phyloP scores from a whole-genome alignment of 2,329 filamentous ascomycete genomes.

The Aspergillus luchuensis region DNA sequence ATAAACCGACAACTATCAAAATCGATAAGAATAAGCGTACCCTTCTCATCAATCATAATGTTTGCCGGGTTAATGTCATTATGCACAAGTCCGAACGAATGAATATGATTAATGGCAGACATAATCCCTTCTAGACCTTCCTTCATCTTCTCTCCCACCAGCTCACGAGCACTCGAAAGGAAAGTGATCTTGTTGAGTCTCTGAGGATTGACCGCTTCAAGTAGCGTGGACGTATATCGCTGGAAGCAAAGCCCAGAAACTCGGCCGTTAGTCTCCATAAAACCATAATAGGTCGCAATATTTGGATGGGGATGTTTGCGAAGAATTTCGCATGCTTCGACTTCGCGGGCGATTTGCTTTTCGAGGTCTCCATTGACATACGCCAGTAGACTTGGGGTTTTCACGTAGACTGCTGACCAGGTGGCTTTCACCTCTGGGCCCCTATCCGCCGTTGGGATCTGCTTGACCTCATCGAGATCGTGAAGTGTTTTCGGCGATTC shows the following conservation, averaged over 20 bases:
- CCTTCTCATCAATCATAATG: conserved; percentile 32
- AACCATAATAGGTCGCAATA: conserved; percentile 29
- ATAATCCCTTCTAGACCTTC: conserved; percentile 23
- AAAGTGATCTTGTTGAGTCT: conserved; percentile 23
- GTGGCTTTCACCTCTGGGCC: conserved; percentile 16
- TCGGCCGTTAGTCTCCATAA: conserved; percentile 15
- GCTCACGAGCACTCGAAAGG: conserved; percentile 19
- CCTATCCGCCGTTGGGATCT: conserved; percentile 20
- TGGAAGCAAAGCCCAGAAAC: conserved; percentile 31
- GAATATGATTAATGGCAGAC: conserved; percentile 32
- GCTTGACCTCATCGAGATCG: conserved; percentile 19
- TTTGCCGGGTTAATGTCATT: conserved; percentile 36
- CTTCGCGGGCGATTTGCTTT: conserved; percentile 24
- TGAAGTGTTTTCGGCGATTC: conserved; percentile 18
- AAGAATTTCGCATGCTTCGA: conserved; percentile 28
- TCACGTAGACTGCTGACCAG: conserved; percentile 25
- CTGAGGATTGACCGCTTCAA: conserved; percentile 26
- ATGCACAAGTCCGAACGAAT: conserved; percentile 31
- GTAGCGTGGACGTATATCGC: conserved; percentile 25
- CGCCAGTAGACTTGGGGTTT: conserved; percentile 25
- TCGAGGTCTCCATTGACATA: conserved; percentile 21
- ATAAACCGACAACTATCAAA: conserved; percentile 33
- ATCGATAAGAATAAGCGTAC: conserved; percentile 30
- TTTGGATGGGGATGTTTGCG: conserved; percentile 31
- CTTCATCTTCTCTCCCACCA: conserved; percentile 20